Conservation (phyloP, 176 grass and related monocot genomes). For the Pontederia crassipes region DNA sequence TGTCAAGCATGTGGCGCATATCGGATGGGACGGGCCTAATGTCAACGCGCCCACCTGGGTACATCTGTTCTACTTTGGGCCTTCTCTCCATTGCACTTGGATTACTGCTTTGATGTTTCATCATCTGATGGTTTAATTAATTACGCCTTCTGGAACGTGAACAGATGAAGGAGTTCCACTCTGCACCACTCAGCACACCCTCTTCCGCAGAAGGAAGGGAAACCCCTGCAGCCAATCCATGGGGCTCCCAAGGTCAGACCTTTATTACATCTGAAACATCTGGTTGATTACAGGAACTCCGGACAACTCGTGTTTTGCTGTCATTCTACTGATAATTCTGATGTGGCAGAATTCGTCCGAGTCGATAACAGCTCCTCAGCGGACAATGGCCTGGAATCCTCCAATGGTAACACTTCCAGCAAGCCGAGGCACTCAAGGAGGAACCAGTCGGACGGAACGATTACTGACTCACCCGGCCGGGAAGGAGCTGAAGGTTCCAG, state of each 20-base stretch:
- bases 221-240: conserved; percentile 23
- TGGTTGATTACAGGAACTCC: too few species aligned
- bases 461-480: conserved; percentile 23
- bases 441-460: conserved; percentile 53
- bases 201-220: conserved; percentile 11
- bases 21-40: conserved; percentile 18
- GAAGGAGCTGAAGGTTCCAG: conserved; percentile 35
- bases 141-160: neutral
- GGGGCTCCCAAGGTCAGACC: conserved; percentile 64
- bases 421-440: conserved; percentile 42
- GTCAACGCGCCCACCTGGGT: conserved; percentile 21
- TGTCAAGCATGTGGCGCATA: conserved; percentile 31
- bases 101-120: neutral
- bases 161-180: conserved; percentile 89
- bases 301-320: too few species aligned
- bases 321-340: neutral
- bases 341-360: conserved; percentile 41
- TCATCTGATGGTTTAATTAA: neutral
- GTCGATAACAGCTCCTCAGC: conserved; percentile 34
- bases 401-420: conserved; percentile 25
- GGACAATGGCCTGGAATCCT: conserved; percentile 7
- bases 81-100: neutral
- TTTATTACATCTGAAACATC: neutral
- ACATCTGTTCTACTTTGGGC: neutral
- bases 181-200: conserved; percentile 42